These are phyloP conservation scores for Harringtonia aguacate DNA, from an alignment of 2,329 filamentous ascomycete species.

Conservation along the genomic window DNA sequence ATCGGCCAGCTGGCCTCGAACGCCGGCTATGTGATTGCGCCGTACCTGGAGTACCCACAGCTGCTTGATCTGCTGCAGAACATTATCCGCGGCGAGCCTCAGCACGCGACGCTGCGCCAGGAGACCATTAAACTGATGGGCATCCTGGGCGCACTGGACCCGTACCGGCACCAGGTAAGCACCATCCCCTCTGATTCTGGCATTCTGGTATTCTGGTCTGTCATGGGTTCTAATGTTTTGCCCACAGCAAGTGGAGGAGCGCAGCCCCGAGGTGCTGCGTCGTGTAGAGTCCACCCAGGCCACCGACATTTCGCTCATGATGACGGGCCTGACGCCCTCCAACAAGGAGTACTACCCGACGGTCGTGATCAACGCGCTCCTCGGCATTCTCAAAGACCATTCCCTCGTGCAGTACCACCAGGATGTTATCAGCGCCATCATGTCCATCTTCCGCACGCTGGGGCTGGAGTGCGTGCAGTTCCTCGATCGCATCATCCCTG, in stretches of 20 bases:
- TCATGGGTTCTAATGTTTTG: background rate
- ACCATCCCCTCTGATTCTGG: too few species aligned
- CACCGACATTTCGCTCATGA: slow-evolving; percentile 94
- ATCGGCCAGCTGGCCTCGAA: slow-evolving; percentile 90
- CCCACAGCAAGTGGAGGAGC: slow-evolving; percentile 71
- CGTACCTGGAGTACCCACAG: slow-evolving; percentile 90
- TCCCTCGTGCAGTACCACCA: slow-evolving; percentile 88
- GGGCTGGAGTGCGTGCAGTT: slow-evolving; percentile 95
- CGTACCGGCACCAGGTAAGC: slow-evolving; percentile 75
- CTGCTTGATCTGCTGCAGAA: slow-evolving; percentile 85
- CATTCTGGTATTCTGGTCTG: background rate
- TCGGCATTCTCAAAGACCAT: slow-evolving; percentile 83
- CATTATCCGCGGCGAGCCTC: slow-evolving; percentile 83
- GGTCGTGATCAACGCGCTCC: slow-evolving; percentile 89
- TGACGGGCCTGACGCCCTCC: slow-evolving; percentile 91
- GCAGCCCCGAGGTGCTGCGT: slow-evolving; percentile 69
- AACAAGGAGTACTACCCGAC: slow-evolving; percentile 98
- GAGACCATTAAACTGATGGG: slow-evolving; percentile 97
- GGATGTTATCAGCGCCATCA: slow-evolving; percentile 90
- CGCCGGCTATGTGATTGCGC: slow-evolving; percentile 93
- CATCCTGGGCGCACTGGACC: slow-evolving; percentile 87
- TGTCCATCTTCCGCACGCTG: slow-evolving; percentile 96
- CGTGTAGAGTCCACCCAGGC: slow-evolving; percentile 53
- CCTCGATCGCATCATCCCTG: slow-evolving; percentile 85
- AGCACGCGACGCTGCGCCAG: slow-evolving; percentile 72